phyloP scores from a whole-genome alignment of 257 asterid species.

The Nicotiana knightiana region DNA sequence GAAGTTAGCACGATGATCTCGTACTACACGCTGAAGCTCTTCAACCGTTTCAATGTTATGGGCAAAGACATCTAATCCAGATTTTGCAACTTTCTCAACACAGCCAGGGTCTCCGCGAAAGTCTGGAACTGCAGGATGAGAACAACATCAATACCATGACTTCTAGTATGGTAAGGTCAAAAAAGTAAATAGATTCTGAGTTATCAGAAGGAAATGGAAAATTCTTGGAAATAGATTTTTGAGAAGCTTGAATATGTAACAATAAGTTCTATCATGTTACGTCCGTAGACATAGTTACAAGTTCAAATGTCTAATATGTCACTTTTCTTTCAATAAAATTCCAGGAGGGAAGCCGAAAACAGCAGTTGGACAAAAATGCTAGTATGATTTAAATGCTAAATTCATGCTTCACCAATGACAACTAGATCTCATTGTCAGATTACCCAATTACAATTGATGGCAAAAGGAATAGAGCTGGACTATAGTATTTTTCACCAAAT shows the following conservation, averaged over 20 bases:
- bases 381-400: too few species aligned
- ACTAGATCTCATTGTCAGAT: too few species aligned
- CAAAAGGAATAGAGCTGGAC: too few species aligned
- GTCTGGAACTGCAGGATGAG: conserved; percentile 75
- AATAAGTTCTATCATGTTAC: too few species aligned
- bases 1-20: conserved; percentile 96
- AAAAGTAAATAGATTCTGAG: too few species aligned
- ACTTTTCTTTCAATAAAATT: neutral
- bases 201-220: too few species aligned
- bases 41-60: conserved; percentile 98
- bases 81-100: conserved; percentile 89
- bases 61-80: conserved; percentile 92
- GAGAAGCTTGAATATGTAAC: too few species aligned
- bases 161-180: too few species aligned
- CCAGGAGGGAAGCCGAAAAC: neutral
- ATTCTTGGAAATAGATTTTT: too few species aligned
- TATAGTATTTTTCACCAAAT: too few species aligned
- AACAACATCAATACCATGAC: neutral
- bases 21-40: conserved; percentile 86
- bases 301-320: neutral
- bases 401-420: neutral
- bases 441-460: too few species aligned
- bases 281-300: neutral
- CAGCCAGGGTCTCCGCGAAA: conserved; percentile 74
- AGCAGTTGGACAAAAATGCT: neutral